Conservation (phyloP, 257 asterid genomes). For the Rehmannia glutinosa region DNA sequence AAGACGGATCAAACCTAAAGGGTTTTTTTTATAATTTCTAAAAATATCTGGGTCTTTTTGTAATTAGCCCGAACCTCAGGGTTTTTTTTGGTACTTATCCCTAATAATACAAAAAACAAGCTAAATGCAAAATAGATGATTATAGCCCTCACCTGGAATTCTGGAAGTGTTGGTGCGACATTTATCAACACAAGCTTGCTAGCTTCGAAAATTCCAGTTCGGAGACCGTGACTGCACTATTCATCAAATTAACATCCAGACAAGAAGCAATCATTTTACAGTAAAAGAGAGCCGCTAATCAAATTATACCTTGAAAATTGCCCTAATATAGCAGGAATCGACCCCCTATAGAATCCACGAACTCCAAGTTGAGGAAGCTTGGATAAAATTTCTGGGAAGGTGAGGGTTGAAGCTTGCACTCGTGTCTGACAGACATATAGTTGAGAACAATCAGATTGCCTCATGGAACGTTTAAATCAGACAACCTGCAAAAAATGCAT, state of each 20-base stretch:
- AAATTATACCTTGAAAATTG: constrained; percentile 81
- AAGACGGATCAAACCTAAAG: too few species aligned
- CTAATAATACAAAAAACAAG: background rate
- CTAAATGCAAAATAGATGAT: background rate
- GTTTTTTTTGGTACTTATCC: too few species aligned
- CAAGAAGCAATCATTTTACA: background rate
- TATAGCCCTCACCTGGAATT: constrained; percentile 63
- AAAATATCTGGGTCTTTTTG: too few species aligned
- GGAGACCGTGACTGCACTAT: constrained; percentile 79
- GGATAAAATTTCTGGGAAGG: constrained; percentile 75
- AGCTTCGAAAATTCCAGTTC: constrained; percentile 96
- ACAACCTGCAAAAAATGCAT: constrained; percentile 17
- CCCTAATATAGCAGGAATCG: constrained; percentile 94
- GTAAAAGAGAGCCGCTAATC: background rate
- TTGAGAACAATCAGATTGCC: constrained; percentile 35
- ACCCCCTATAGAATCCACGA: constrained; percentile 84
- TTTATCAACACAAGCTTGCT: constrained; percentile 84
- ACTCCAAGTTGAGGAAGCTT: constrained; percentile 87
- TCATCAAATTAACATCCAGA: background rate
- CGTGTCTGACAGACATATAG: constrained; percentile 62
- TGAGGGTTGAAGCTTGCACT: constrained; percentile 95
- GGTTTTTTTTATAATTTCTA: too few species aligned
- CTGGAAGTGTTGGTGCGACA: constrained; percentile 93
- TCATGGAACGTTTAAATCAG: constrained; percentile 16
- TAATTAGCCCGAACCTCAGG: too few species aligned